Percentiles rank a stretch among this genome's conserved stretches.
These are phyloP conservation scores for Tylopilus plumbeoviolaceoides DNA, from an alignment of 768 basidiomycete genomes.

Conservation along the genomic window DNA sequence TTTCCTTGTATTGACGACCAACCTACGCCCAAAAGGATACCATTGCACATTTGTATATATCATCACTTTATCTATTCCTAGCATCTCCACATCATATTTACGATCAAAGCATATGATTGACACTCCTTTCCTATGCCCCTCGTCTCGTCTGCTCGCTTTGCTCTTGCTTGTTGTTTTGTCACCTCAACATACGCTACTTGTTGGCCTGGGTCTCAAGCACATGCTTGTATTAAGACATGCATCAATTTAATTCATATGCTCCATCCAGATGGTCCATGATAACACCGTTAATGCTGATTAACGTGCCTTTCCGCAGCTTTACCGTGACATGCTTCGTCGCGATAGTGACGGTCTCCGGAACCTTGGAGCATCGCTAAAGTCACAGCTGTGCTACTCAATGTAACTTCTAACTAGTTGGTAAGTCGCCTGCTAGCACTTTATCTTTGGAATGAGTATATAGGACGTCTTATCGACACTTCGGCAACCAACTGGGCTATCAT, in stretches of 20 bases:
- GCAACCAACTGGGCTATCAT: not conserved
- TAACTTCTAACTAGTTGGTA: not conserved
- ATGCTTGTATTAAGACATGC: conserved; percentile 31
- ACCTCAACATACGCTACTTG: conserved; percentile 20
- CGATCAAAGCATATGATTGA: conserved; percentile 22
- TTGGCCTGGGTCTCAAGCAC: conserved; percentile 27
- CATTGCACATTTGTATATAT: conserved; percentile 33
- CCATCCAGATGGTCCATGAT: not conserved
- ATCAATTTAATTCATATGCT: conserved; percentile 29
- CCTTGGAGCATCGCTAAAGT: not conserved
- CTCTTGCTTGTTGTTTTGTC: conserved; percentile 26
- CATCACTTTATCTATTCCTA: conserved; percentile 31
- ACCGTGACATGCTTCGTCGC: not conserved
- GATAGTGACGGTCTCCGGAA: not conserved
- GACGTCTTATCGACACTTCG: not conserved
- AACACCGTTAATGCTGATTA: not conserved
- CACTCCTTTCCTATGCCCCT: conserved; percentile 15
- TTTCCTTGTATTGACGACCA: conserved; percentile 5
- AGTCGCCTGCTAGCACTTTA: not conserved
- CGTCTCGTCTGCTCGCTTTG: conserved; percentile 28
- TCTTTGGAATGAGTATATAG: not conserved
- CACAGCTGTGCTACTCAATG: not conserved
- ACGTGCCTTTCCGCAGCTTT: conserved; percentile 8
- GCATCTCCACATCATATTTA: conserved; percentile 27
- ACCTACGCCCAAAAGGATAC: conserved; percentile 21